Percentiles rank a stretch among this genome's conserved stretches.
These are phyloP conservation scores for Uncinocarpus reesii DNA, from an alignment of 2,329 filamentous ascomycete genomes.

Conservation along the genomic window DNA sequence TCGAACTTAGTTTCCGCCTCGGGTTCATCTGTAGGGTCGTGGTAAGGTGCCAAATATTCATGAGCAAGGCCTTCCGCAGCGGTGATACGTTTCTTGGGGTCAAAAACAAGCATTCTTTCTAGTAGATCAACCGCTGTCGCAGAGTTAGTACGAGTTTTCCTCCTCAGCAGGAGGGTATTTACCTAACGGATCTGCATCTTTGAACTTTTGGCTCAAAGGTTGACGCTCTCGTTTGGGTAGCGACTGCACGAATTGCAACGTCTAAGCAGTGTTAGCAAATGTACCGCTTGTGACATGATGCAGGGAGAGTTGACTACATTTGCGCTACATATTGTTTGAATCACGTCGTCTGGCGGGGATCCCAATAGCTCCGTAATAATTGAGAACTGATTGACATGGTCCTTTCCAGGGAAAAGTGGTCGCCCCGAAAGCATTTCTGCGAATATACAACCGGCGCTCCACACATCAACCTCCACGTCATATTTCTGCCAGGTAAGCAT, in stretches of 20 bases:
- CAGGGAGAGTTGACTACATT: conserved; percentile 55
- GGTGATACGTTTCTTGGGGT: conserved; percentile 89
- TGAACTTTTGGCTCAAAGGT: conserved; percentile 80
- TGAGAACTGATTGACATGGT: conserved; percentile 98
- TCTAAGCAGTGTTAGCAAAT: conserved; percentile 45
- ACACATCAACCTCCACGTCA: conserved; percentile 97
- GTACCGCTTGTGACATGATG: too few relatives aligned
- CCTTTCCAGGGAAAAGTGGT: conserved; percentile 94
- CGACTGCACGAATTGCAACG: conserved; percentile 91
- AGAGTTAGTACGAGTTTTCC: conserved; percentile 1
- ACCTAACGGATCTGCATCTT: conserved; percentile 83
- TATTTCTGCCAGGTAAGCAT: conserved; percentile 99
- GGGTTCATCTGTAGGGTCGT: conserved; percentile 94
- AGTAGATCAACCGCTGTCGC: conserved; percentile 74
- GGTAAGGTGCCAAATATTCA: conserved; percentile 90
- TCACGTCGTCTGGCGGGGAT: conserved; percentile 95
- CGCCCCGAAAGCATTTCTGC: conserved; percentile 94
- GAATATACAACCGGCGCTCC: conserved; percentile 98
- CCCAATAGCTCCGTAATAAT: conserved; percentile 97
- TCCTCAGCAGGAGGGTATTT: conserved; percentile 29
- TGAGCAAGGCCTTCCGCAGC: conserved; percentile 78
- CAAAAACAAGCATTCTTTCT: conserved; percentile 95
- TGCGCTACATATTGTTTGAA: conserved; percentile 95
- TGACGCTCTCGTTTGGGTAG: conserved; percentile 89
- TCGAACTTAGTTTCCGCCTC: conserved; percentile 96